A percentile compares a stretch with the other conserved stretches of the same genome.
phyloP scores from a whole-genome alignment of 2,329 filamentous ascomycete genomes.

The Botrytis tulipae region DNA sequence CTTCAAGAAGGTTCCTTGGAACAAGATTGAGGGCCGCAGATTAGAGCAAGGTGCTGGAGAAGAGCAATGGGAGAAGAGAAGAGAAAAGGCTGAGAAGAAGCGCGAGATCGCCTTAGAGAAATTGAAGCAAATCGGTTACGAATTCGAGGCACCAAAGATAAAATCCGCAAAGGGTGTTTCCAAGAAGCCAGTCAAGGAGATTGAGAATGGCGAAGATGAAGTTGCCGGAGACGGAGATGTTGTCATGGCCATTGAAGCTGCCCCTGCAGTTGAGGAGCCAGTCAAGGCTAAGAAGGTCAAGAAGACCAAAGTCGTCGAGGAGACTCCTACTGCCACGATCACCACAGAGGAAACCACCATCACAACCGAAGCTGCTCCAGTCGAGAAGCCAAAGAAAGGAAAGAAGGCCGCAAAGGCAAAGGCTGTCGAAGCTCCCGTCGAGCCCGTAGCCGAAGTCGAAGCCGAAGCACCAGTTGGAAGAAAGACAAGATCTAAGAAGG shows the following conservation, averaged over 20 bases:
- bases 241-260: constrained; percentile 37
- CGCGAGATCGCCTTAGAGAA: constrained; percentile 68
- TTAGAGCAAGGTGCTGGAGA: constrained; percentile 72
- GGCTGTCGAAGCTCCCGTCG: constrained; percentile 2
- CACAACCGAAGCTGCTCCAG: constrained; percentile 44
- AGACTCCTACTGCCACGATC: constrained; percentile 30
- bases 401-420: constrained; percentile 38
- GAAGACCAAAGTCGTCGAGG: constrained; percentile 27
- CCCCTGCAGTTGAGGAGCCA: constrained; percentile 25
- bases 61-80: constrained; percentile 74
- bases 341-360: constrained; percentile 29
- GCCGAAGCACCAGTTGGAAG: not conserved
- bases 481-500: constrained; percentile 12
- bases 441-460: not conserved
- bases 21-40: constrained; percentile 75
- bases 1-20: constrained; percentile 86
- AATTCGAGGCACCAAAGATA: constrained; percentile 71
- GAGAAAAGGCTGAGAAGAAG: constrained; percentile 69
- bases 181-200: constrained; percentile 38
- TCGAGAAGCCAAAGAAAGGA: constrained; percentile 31
- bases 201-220: constrained; percentile 29
- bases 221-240: constrained; percentile 21
- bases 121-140: constrained; percentile 78
- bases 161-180: constrained; percentile 60
- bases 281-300: constrained; percentile 27